Base-by-base conservation (phyloP, 352 stramenopile species). In the Globisporangium viniferum region DNA sequence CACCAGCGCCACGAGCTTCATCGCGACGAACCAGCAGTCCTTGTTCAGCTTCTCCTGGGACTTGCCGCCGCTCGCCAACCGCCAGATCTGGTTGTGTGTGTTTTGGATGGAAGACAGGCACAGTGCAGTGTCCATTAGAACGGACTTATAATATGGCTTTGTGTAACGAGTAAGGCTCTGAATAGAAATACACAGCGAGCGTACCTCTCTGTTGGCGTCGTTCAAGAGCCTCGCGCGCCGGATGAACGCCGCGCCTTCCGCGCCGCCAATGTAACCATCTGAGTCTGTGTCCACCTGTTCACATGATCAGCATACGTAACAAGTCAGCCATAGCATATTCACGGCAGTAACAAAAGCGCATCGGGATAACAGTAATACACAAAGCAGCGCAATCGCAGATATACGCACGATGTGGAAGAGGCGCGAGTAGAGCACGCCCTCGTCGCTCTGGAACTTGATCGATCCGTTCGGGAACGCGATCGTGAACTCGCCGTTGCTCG, bases 1-100 rank as follows among this genome's bases (percentile, higher is more conserved):
- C 39, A 94, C 89, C 15, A 96, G 74, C 55, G 88, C 86, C 9
- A 97, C 90, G 27, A 97, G 81, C 65, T 96, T 97, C 86, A 94
- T 95, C 10, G 90, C 89, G 31, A 97, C 82, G 64, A 97, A 94
- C 89, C 89, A 96, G 75, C 82, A 92, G 70, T 96, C 88, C 57
- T 94, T 94, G 68, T 92, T 92, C 12, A 97, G 72, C 62, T 90
- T 92, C 31, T 93, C 76, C 56, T 95, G 85, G 12, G 89, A 96
- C 61, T 91, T 93, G 69, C 90, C 90, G n/a, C 90, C 90, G 68
- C 90, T 96, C 15, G 90, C 86, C 36, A 96, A 70, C 7, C 90
- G 79, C 89, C 89, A 97, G 46, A 96, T 93, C 86, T 96, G 41
- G 29, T 31, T 31, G 29, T 20, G 12, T 8, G 41, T 48, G 41